A percentile compares a stretch with the other conserved stretches of the same genome.
phyloP scores from a whole-genome alignment of 2,329 filamentous ascomycete species.

The Pseudogymnoascus sp. region DNA sequence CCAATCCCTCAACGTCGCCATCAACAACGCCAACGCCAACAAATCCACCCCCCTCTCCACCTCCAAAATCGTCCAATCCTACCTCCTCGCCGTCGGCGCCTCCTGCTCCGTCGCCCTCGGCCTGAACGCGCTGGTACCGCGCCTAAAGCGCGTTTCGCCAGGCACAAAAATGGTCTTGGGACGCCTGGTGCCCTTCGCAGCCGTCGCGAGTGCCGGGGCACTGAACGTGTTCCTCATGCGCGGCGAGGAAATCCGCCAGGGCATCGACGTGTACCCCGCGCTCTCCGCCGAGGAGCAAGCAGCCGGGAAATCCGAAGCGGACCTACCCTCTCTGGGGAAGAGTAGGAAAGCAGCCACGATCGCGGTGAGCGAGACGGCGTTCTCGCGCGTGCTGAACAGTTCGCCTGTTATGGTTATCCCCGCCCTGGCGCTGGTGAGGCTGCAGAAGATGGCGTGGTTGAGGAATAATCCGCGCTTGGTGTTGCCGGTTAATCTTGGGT shows the following conservation, averaged over 20 bases:
- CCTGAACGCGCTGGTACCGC: constrained; percentile 81
- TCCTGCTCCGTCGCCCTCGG: constrained; percentile 91
- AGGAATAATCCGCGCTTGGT: constrained; percentile 67
- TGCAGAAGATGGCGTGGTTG: constrained; percentile 81
- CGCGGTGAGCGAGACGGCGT: constrained; percentile 86
- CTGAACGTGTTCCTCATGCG: constrained; percentile 98
- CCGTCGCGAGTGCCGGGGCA: constrained; percentile 81
- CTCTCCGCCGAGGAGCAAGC: constrained; percentile 62
- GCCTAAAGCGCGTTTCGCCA: constrained; percentile 67
- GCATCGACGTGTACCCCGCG: constrained; percentile 87
- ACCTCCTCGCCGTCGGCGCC: constrained; percentile 82
- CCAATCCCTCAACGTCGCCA: constrained; percentile 94
- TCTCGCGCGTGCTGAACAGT: constrained; percentile 85
- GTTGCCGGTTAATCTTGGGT: constrained; percentile 72
- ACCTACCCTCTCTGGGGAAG: constrained; percentile 69
- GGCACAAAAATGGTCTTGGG: constrained; percentile 67
- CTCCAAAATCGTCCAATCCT: constrained; percentile 76
- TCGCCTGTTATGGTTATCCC: constrained; percentile 97
- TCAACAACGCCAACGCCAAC: constrained; percentile 97
- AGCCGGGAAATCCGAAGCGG: constrained; percentile 55
- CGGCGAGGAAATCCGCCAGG: constrained; percentile 83
- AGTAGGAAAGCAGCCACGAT: constrained; percentile 79
- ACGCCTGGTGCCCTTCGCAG: constrained; percentile 91
- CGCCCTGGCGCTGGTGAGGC: constrained; percentile 71
- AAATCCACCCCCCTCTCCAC: constrained; percentile 85